Percentiles rank a stretch among this genome's conserved stretches.
Evolutionary conservation across 805 yeast species (phyloP).

Genomic region (Cyberlindnera euphorbiae): DNA sequence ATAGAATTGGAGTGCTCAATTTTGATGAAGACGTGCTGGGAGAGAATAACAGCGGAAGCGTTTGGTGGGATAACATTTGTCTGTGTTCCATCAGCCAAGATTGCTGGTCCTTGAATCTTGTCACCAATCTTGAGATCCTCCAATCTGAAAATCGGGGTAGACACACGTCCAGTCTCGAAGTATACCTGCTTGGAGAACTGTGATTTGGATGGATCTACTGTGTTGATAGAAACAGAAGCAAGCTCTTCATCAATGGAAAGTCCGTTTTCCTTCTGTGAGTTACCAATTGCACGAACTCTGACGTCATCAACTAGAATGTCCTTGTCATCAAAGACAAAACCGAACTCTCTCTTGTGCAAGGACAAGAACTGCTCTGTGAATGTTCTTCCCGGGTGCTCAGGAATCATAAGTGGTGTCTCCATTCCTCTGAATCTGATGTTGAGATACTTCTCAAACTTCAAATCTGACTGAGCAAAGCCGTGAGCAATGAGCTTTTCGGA

Average conservation of each 20-base stretch:
- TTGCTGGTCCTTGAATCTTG: conserved; percentile 57
- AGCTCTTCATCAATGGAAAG: conserved; percentile 51
- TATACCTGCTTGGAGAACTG: conserved; percentile 43
- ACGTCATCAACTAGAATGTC: conserved; percentile 66
- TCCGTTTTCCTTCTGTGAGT: conserved; percentile 39
- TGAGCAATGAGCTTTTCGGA: conserved; percentile 40
- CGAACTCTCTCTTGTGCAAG: conserved; percentile 66
- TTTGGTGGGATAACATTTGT: conserved; percentile 69
- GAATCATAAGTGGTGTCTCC: conserved; percentile 82
- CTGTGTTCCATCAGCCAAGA: conserved; percentile 38
- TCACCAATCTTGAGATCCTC: conserved; percentile 52
- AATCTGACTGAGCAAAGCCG: conserved; percentile 43
- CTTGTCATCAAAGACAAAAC: conserved; percentile 55
- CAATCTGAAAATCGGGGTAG: conserved; percentile 52
- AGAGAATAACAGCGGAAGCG: conserved; percentile 49
- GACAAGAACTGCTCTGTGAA: conserved; percentile 44
- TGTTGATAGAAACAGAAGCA: conserved; percentile 28
- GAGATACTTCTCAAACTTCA: conserved; percentile 57
- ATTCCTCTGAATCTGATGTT: conserved; percentile 84
- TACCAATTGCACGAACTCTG: conserved; percentile 71
- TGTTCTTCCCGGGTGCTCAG: conserved; percentile 25
- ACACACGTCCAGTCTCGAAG: conserved; percentile 47
- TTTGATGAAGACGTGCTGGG: conserved; percentile 56
- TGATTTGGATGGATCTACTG: conserved; percentile 24
- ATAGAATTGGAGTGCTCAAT: conserved; percentile 13